phyloP scores from a whole-genome alignment of 257 asterid species.

The Ilex asprella region DNA sequence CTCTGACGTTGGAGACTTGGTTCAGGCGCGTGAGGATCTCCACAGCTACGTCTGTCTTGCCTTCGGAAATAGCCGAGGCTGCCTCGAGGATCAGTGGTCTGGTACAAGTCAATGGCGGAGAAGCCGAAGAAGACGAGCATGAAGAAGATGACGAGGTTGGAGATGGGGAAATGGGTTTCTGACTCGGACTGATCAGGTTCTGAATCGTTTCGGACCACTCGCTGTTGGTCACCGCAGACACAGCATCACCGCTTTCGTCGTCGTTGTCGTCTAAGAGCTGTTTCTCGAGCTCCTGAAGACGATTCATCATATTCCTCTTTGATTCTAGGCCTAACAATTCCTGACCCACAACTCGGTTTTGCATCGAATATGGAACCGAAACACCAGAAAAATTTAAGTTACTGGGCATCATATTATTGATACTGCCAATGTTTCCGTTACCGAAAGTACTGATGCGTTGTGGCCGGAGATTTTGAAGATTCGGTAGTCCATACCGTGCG shows the following conservation, averaged over 20 bases:
- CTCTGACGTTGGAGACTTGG: constrained; percentile 40
- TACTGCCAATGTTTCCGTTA: constrained; percentile 6
- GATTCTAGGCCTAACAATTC: constrained; percentile 18
- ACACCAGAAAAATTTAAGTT: constrained; percentile 14
- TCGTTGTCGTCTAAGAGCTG: constrained; percentile 49
- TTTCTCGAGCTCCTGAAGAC: constrained; percentile 67
- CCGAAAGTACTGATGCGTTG: constrained; percentile 16
- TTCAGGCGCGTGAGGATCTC: constrained; percentile 82
- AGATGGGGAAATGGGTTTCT: constrained; percentile 45
- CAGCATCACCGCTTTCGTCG: constrained; percentile 35
- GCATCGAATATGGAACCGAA: constrained; percentile 31
- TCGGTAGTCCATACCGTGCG: constrained; percentile 42
- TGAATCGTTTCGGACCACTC: constrained; percentile 80
- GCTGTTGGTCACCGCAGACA: constrained; percentile 53
- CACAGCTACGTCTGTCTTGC: constrained; percentile 35
- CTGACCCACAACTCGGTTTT: constrained; percentile 14
- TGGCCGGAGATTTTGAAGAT: constrained; percentile 40
- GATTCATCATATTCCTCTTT: constrained; percentile 48
- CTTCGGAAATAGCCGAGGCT: constrained; percentile 54
- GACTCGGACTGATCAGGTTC: constrained; percentile 33
- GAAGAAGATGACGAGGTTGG: constrained; percentile 77
- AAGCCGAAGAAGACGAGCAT: constrained; percentile 57
- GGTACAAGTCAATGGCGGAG: constrained; percentile 46
- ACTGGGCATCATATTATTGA: constrained; percentile 1
- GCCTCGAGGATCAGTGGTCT: constrained; percentile 49